Conservation (phyloP, 768 basidiomycete genomes). For the Leucocoprinus birnbaumii region DNA sequence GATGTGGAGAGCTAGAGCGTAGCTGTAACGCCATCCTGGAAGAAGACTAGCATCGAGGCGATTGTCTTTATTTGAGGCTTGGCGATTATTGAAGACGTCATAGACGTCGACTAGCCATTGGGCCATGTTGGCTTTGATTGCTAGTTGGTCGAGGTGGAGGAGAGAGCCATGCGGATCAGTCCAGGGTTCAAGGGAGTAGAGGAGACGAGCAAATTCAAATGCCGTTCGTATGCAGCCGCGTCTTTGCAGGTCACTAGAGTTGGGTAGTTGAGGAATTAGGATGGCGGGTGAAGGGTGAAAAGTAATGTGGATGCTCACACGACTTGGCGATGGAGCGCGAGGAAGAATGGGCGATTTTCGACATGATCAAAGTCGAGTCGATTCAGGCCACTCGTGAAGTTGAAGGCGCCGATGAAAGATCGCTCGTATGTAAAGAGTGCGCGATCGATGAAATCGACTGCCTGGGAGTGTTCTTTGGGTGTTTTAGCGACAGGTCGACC, state of each 20-base stretch:
- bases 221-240: constrained; percentile 87
- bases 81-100: constrained; percentile 37
- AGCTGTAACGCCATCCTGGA: constrained; percentile 77
- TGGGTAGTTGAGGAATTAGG: background rate
- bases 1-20: constrained; percentile 64
- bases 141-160: constrained; percentile 82
- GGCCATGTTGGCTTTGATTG: constrained; percentile 75
- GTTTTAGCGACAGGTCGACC: background rate
- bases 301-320: constrained; percentile 45
- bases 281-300: background rate
- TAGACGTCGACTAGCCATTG: constrained; percentile 79
- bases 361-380: constrained; percentile 88
- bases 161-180: constrained; percentile 87
- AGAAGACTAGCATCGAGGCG: constrained; percentile 55
- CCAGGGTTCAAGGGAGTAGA: constrained; percentile 82
- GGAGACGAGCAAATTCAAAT: constrained; percentile 87
- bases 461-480: constrained; percentile 69
- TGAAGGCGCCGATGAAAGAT: constrained; percentile 84
- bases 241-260: constrained; percentile 73
- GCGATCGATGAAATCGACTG: constrained; percentile 88
- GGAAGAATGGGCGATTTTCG: constrained; percentile 91
- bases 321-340: constrained; percentile 82
- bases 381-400: constrained; percentile 75
- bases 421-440: constrained; percentile 93
- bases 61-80: constrained; percentile 14